Conservation (phyloP, 768 basidiomycete genomes). For the Boletus edulis region DNA sequence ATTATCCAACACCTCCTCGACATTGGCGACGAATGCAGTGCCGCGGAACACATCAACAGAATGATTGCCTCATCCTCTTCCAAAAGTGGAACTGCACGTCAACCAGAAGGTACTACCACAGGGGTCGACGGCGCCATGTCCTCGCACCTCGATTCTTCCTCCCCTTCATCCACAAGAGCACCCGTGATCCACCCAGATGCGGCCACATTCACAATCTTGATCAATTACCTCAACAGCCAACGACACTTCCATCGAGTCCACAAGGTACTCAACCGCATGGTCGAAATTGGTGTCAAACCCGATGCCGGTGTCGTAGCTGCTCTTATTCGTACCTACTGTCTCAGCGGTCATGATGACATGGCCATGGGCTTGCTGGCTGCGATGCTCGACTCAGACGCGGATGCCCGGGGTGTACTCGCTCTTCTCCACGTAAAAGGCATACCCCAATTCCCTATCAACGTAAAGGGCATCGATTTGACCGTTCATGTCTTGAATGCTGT, state of each 20-base stretch:
- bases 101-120: constrained; percentile 26
- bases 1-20: constrained; percentile 64
- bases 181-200: constrained; percentile 44
- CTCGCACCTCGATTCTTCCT: background rate
- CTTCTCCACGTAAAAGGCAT: constrained; percentile 20
- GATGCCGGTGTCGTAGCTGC: constrained; percentile 50
- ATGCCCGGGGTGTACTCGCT: constrained; percentile 20
- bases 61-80: constrained; percentile 45
- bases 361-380: constrained; percentile 53
- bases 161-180: background rate
- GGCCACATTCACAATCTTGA: constrained; percentile 60
- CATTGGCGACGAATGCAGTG: constrained; percentile 45
- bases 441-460: constrained; percentile 20
- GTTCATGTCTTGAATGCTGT: constrained; percentile 61
- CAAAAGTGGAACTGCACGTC: constrained; percentile 21
- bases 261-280: constrained; percentile 48
- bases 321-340: constrained; percentile 55
- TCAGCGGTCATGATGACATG: constrained; percentile 41
- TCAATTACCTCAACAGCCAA: constrained; percentile 49
- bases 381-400: constrained; percentile 38
- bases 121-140: constrained; percentile 27
- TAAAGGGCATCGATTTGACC: constrained; percentile 35
- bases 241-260: constrained; percentile 46
- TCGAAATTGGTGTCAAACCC: constrained; percentile 38
- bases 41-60: constrained; percentile 45